Evolutionary conservation across 495 filamentous ascomycete genomes (phyloP).

Genomic region (Monascus purpureus): DNA sequence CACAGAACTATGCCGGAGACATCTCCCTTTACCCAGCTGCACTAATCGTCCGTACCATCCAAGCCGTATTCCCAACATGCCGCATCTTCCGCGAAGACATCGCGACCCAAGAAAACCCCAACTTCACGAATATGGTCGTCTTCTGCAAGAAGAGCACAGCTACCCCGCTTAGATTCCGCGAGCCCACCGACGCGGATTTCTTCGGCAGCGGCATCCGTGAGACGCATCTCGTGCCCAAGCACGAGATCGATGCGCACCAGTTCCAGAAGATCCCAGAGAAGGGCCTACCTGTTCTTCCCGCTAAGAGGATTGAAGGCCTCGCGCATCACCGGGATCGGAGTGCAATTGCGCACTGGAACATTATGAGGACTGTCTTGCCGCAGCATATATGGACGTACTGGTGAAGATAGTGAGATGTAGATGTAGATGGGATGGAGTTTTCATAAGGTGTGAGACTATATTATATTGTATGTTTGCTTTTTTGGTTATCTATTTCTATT

Average conservation of each 20-base stretch:
- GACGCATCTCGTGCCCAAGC: slow-evolving; percentile 54
- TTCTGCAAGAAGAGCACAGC: slow-evolving; percentile 35
- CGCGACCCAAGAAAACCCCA: slow-evolving; percentile 32
- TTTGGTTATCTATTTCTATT: background rate
- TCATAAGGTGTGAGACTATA: slow-evolving; percentile 1
- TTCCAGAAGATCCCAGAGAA: slow-evolving; percentile 24
- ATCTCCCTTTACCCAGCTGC: slow-evolving; percentile 55
- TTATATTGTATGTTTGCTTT: background rate
- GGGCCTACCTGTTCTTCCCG: slow-evolving; percentile 12
- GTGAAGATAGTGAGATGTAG: slow-evolving; percentile 29
- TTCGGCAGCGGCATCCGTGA: slow-evolving; percentile 55
- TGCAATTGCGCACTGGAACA: slow-evolving; percentile 73
- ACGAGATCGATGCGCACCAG: slow-evolving; percentile 49
- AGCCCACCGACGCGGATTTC: slow-evolving; percentile 50
- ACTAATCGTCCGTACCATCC: slow-evolving; percentile 59
- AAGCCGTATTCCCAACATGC: slow-evolving; percentile 59
- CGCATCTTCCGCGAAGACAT: slow-evolving; percentile 72
- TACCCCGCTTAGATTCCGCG: slow-evolving; percentile 48
- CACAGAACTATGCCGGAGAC: slow-evolving; percentile 93
- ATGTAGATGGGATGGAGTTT: background rate
- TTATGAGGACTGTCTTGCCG: slow-evolving; percentile 81
- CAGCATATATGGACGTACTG: slow-evolving; percentile 74
- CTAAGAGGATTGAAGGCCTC: slow-evolving; percentile 39
- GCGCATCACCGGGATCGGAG: slow-evolving; percentile 55
- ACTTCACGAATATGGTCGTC: slow-evolving; percentile 86